Base-by-base conservation (phyloP, 140 eudicot genomes). In the Stevia rebaudiana region DNA sequence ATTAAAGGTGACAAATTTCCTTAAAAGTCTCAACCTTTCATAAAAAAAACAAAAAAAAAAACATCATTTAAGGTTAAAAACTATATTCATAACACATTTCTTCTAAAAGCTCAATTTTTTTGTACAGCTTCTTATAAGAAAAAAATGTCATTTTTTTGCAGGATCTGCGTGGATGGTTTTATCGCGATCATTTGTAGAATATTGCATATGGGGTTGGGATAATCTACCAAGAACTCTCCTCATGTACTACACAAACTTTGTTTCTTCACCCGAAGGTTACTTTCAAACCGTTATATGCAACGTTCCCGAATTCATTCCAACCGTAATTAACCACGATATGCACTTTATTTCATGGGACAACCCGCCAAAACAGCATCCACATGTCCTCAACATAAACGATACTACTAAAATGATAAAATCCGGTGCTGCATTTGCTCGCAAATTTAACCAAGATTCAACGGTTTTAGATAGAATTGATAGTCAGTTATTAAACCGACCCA, bases 111-210 rank as follows among this genome's bases (percentile, higher is more conserved):
- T 28, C n/a, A n/a, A n/a, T 53, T 22, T 21, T 53, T 25, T 23
- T 5, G 58, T 53, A 33, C 23, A 30, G 31, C 15, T 7, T 6
- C 16, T 56, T 31, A 13, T 23, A 24, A 25, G 61, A 53, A 23
- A 12, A 21, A 18, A 58, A 55, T 33, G 21, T 10, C 11, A 19
- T 16, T 12, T 39, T 67, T 41, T 63, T 76, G 16, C 88, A 89
- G 97, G 97, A 68, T 89, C 97, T 3, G 97, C 97, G 8, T 89
- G 97, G 97, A 89, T 83, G 95, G 74, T 85, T 18, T 61, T 89
- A 61, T 82, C 97, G 0, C 90, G 78, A 13, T 67, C 85, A 15
- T 89, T 89, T 65, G 88, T 85, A 13, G 95, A 89, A 21, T 85
- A 89, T 58, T 68, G 78, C 66, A 79, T 89, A 63, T 86, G 89